Evolutionary conservation across 2,329 filamentous ascomycete genomes (phyloP).

Genomic region (Exophiala xenobiotica): DNA sequence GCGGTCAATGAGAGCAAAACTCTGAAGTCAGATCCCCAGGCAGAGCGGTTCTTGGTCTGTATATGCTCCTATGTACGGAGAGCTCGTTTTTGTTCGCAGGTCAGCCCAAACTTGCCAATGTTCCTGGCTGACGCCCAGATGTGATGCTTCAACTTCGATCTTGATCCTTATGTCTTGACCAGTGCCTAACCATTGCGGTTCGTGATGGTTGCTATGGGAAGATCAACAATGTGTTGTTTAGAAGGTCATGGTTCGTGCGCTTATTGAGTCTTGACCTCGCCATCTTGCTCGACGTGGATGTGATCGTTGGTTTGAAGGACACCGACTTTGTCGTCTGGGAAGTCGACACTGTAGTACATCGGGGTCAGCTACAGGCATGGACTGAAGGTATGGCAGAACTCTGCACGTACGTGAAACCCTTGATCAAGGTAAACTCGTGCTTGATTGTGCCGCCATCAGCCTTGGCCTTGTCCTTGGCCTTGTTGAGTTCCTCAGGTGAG

Average conservation of each 20-base stretch:
- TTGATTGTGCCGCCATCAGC: conserved; percentile 80
- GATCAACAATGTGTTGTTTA: too few species aligned
- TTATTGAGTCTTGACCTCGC: conserved; percentile 70
- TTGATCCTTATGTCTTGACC: too few species aligned
- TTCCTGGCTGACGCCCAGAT: too few species aligned
- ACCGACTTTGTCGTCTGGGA: conserved; percentile 64
- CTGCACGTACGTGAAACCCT: conserved; percentile 81
- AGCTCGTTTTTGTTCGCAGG: too few species aligned
- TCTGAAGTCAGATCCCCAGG: too few species aligned
- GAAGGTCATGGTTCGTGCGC: background rate
- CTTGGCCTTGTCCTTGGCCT: conserved; percentile 71
- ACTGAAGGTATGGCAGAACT: background rate
- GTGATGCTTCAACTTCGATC: too few species aligned
- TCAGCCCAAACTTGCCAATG: too few species aligned
- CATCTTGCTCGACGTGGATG: conserved; percentile 76
- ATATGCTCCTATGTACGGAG: too few species aligned
- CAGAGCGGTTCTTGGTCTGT: too few species aligned
- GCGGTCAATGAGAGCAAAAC: too few species aligned
- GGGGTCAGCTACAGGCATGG: background rate
- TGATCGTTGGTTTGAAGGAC: conserved; percentile 68
- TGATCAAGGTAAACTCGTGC: conserved; percentile 83
- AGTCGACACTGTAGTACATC: conserved; percentile 63
- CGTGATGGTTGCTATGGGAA: conserved; percentile 4
- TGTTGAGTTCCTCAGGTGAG: conserved; percentile 63
- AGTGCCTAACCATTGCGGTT: too few species aligned